These are phyloP conservation scores for Trametes versicolor DNA, from an alignment of 1,284 basidiomycete species.

Conservation along the genomic window DNA sequence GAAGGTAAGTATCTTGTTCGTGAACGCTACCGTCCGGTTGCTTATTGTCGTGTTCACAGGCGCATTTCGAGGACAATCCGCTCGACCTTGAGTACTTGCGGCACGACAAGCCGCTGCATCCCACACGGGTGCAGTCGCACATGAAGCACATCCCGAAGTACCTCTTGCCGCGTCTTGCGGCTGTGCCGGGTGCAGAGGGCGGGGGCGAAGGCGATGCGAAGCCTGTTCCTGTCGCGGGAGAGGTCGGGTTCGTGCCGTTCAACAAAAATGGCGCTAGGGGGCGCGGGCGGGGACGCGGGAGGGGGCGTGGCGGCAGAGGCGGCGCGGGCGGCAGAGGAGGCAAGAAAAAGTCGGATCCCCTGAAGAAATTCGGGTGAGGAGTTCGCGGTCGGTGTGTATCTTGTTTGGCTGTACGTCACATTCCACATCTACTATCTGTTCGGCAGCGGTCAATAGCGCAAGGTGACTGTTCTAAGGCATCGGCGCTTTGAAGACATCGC, in stretches of 20 bases:
- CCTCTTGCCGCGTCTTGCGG: conserved; percentile 84
- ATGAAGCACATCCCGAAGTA: conserved; percentile 98
- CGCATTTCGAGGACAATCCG: conserved; percentile 98
- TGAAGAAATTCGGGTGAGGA: conserved; percentile 72
- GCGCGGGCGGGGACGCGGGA: conserved; percentile 56
- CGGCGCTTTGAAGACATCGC: too few species aligned
- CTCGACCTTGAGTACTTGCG: conserved; percentile 92
- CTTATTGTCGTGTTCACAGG: conserved; percentile 54
- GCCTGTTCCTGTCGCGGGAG: conserved; percentile 34
- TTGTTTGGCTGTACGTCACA: not conserved
- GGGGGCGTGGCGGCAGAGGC: conserved; percentile 52
- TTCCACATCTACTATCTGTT: not conserved
- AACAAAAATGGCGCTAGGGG: conserved; percentile 61
- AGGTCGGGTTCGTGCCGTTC: conserved; percentile 75
- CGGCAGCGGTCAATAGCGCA: too few species aligned
- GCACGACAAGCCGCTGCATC: conserved; percentile 95
- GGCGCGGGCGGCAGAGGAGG: conserved; percentile 55
- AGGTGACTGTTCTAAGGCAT: too few species aligned
- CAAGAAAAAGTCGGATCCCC: conserved; percentile 77
- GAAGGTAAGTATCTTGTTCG: conserved; percentile 85
- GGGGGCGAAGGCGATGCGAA: conserved; percentile 41
- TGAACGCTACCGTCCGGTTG: too few species aligned
- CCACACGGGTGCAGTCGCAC: conserved; percentile 88
- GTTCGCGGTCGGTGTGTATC: conserved; percentile 5
- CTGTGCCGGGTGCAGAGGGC: conserved; percentile 50